A percentile compares a stretch with the other conserved stretches of the same genome.
Evolutionary conservation across 345 rosid species (phyloP).

Genomic region (Linum lewisii): DNA sequence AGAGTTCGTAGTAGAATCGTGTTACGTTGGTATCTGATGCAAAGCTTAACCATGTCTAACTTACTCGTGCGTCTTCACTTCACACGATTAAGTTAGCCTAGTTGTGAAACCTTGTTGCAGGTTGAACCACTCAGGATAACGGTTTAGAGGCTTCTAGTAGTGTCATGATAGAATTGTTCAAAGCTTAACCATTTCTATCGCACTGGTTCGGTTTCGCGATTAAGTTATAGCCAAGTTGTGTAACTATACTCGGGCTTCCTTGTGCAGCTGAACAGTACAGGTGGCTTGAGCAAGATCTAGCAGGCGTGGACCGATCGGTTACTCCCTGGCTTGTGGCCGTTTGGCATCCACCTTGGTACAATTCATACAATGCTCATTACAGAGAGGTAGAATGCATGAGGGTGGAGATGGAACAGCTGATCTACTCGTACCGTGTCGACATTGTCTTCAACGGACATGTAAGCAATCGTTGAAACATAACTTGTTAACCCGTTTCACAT

Average conservation of each 20-base stretch:
- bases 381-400: slow-evolving; percentile 96
- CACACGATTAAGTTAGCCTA: no score
- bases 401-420: slow-evolving; percentile 74
- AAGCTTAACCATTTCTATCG: no score
- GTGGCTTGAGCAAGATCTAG: slow-evolving; percentile 67
- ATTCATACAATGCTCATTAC: slow-evolving; percentile 71
- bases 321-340: slow-evolving; percentile 85
- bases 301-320: slow-evolving; percentile 35
- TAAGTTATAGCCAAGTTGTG: neutral
- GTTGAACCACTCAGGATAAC: no score
- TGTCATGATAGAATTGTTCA: no score
- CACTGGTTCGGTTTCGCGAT: no score
- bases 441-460: slow-evolving; percentile 77
- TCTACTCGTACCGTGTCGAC: slow-evolving; percentile 57
- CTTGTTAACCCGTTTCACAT: neutral
- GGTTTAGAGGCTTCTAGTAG: no score
- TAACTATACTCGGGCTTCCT: neutral
- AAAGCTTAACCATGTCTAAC: no score
- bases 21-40: no score
- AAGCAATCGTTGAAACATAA: slow-evolving; percentile 17
- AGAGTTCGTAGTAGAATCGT: no score
- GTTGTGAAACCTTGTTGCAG: no score
- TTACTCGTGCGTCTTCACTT: no score
- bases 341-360: slow-evolving; percentile 89
- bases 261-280: slow-evolving; percentile 52